Evolutionary conservation across 805 yeast genomes (phyloP), one percentile per base, ranked within the genome.

Genomic region (Suhomyces prunicola): DNA sequence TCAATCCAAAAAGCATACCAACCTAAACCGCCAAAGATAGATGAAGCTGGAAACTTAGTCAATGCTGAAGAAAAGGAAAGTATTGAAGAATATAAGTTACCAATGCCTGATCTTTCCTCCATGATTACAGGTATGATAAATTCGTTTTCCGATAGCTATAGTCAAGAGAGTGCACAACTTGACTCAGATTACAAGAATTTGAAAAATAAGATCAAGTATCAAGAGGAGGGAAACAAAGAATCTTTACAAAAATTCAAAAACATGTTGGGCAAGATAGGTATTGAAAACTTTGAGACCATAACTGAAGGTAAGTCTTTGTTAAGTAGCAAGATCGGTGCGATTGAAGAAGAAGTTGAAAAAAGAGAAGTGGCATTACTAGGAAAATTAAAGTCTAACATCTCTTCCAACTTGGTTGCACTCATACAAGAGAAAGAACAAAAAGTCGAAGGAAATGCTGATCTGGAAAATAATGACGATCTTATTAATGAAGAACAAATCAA

Each of bases 91-190:
- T 60, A 52, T 7, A 65, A 59, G 35, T 54, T 74, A 42, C 70
- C 69, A 17, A 60, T 67, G 60, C 50, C 57, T 22, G 79, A 75
- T 55, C 61, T 74, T 42, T 60, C 72, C 22, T 54, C 66, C 0
- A 74, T 75, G 73, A 55, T 74, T 17, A 56, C 57, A 31, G 70
- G 71, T 5, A 69, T 83, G 66, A 76, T 84, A 1, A 71, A 73
- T 50, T 77, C 82, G n/a, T 69, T 85, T 49, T 57, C 79, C 22
- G 80, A 76, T 17, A 72, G 79, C n/a, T 89, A 85, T 63, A 85
- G 83, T 48, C 65, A 72, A 17, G 70, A 81, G 44, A 83, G 58
- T 78, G 78, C 55, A 40, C 77, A 83, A 4, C 55, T 72, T 19
- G 63, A 60, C 26, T 50, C 51, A 7, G 69, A 72, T 47, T 51